A percentile compares a stretch with the other conserved stretches of the same genome.
Evolutionary conservation across 495 filamentous ascomycete species (phyloP).

Genomic region (Aspergillus leporis): DNA sequence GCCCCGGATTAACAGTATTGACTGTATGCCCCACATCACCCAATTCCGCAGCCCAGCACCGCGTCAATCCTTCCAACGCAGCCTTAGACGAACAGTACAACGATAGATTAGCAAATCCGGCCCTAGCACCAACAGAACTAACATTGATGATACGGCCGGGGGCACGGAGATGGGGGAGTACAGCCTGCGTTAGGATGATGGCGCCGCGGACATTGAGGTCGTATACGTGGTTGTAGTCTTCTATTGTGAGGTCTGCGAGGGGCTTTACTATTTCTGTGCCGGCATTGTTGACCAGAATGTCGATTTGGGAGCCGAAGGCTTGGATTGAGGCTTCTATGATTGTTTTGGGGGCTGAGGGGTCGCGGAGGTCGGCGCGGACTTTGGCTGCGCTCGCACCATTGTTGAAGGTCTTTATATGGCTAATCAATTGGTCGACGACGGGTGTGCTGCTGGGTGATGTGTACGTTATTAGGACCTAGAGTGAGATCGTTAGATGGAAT

Average conservation of each 20-base stretch:
- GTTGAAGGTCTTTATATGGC: constrained; percentile 1
- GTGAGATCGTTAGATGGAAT: neutral
- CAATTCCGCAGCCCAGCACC: constrained; percentile 44
- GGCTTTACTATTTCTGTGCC: constrained; percentile 9
- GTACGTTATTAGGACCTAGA: constrained; percentile 25
- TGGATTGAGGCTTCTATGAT: constrained; percentile 4
- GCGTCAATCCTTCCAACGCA: constrained; percentile 46
- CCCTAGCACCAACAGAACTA: constrained; percentile 46
- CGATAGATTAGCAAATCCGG: constrained; percentile 34
- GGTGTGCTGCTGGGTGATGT: constrained; percentile 8
- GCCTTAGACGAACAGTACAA: constrained; percentile 49
- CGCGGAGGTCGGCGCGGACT: constrained; percentile 37
- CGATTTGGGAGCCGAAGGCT: constrained; percentile 31
- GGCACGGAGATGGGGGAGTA: constrained; percentile 45
- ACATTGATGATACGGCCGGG: constrained; percentile 58
- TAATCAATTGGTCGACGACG: neutral
- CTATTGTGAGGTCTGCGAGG: neutral
- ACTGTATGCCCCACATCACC: constrained; percentile 43
- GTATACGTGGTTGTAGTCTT: constrained; percentile 1
- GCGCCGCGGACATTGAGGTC: constrained; percentile 39
- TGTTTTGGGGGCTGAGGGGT: constrained; percentile 20
- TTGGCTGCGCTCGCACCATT: constrained; percentile 23
- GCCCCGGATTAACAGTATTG: constrained; percentile 45
- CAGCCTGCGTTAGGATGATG: constrained; percentile 42
- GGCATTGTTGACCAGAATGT: constrained; percentile 31